phyloP scores from a whole-genome alignment of 331 rosid genomes.

The Malus hybrid region DNA sequence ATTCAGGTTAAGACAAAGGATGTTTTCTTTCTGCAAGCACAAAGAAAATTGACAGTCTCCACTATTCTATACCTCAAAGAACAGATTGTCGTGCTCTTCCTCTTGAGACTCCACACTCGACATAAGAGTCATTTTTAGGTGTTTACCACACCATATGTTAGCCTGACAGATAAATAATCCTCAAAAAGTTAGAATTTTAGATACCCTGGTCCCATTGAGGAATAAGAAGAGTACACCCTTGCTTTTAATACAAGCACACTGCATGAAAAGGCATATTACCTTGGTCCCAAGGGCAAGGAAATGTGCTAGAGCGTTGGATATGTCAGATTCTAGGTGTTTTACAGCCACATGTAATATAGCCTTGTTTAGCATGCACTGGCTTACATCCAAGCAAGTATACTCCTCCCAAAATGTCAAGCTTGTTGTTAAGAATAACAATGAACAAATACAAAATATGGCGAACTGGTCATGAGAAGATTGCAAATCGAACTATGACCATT shows the following conservation, averaged over 20 bases:
- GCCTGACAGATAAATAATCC: constrained; percentile 37
- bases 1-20: too few relatives aligned
- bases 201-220: not conserved
- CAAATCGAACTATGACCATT: not conserved
- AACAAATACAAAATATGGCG: not conserved
- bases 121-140: constrained; percentile 80
- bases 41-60: not conserved
- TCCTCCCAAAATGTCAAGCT: constrained; percentile 83
- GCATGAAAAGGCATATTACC: constrained; percentile 33
- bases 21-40: not conserved
- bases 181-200: not conserved
- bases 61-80: constrained; percentile 61
- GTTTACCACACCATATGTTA: constrained; percentile 75
- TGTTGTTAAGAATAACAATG: constrained; percentile 38
- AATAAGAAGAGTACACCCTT: not conserved
- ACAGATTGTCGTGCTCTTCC: constrained; percentile 58
- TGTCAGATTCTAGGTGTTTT: constrained; percentile 37
- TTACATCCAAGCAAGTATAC: constrained; percentile 79
- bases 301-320: constrained; percentile 36
- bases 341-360: constrained; percentile 48
- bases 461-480: not conserved
- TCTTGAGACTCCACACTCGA: constrained; percentile 81
- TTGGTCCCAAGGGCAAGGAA: constrained; percentile 62
- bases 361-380: constrained; percentile 74
- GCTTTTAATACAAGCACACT: not conserved